phyloP scores from a whole-genome alignment of 805 yeast genomes.

The Candida hungchunana region DNA sequence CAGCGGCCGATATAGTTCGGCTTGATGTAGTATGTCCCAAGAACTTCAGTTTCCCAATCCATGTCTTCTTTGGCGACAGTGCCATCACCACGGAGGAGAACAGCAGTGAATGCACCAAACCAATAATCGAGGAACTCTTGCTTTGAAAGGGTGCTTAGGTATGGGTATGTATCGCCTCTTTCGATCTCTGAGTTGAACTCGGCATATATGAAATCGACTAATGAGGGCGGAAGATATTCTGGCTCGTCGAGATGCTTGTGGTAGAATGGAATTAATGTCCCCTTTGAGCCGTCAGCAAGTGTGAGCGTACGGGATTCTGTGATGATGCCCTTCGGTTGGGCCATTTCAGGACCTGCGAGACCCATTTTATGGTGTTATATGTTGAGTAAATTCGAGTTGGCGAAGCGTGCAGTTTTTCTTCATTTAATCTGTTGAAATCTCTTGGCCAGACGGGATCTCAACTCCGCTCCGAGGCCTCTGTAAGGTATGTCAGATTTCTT shows the following conservation, averaged over 20 bases:
- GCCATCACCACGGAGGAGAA: conserved; percentile 47
- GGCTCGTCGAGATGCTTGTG: conserved; percentile 27
- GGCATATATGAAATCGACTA: conserved; percentile 42
- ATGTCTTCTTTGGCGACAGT: conserved; percentile 18
- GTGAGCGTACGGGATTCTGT: conserved; percentile 32
- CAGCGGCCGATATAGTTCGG: conserved; percentile 86
- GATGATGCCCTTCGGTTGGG: conserved; percentile 30
- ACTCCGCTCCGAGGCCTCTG: too few species aligned
- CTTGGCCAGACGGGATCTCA: too few species aligned
- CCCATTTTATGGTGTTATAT: too few species aligned
- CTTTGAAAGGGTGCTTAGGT: conserved; percentile 34
- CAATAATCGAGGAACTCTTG: conserved; percentile 61
- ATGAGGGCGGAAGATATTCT: conserved; percentile 41
- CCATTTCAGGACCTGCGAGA: conserved; percentile 30
- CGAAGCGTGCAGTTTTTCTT: too few species aligned
- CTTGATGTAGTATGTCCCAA: conserved; percentile 78
- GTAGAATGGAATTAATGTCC: conserved; percentile 61
- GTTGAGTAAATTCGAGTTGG: too few species aligned
- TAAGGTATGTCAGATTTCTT: too few species aligned
- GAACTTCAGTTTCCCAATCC: conserved; percentile 43
- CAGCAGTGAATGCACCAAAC: conserved; percentile 62
- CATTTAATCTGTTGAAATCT: too few species aligned
- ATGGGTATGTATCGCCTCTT: conserved; percentile 75
- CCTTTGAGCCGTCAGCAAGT: conserved; percentile 41
- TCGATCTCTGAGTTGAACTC: conserved; percentile 65